These are phyloP conservation scores for Handroanthus guayacan DNA, from an alignment of 257 asterid genomes.

Conservation along the genomic window DNA sequence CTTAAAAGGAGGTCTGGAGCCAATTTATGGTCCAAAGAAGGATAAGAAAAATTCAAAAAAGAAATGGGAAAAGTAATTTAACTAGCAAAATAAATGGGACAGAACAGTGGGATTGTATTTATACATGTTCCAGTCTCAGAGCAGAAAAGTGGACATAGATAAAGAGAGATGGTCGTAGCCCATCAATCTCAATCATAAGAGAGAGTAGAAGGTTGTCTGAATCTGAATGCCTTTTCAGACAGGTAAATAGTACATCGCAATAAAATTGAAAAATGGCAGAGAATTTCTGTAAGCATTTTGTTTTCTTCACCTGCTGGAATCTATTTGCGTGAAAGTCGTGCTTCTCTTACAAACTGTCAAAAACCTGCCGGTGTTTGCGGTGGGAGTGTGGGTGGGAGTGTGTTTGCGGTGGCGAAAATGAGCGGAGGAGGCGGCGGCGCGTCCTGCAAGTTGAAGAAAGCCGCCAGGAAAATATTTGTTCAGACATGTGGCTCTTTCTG, in stretches of 20 bases:
- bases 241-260: neutral
- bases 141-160: conserved; percentile 41
- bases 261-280: conserved; percentile 25
- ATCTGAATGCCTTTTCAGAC: conserved; percentile 3
- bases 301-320: conserved; percentile 27
- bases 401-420: conserved; percentile 43
- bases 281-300: conserved; percentile 17
- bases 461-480: conserved; percentile 69
- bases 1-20: no score
- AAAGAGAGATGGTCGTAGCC: conserved; percentile 31
- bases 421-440: conserved; percentile 68
- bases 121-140: conserved; percentile 40
- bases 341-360: neutral
- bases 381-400: neutral
- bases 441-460: conserved; percentile 69
- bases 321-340: conserved; percentile 37
- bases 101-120: conserved; percentile 36
- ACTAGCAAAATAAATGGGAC: conserved; percentile 1
- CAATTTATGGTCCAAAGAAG: neutral
- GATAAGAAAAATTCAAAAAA: neutral
- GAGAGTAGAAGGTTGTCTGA: conserved; percentile 19
- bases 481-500: conserved; percentile 76
- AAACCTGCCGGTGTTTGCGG: neutral
- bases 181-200: conserved; percentile 53
- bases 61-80: neutral